A percentile compares a stretch with the other conserved stretches of the same genome.
Evolutionary conservation across 305 asterid species (phyloP).

Genomic region (Solanum chacoense): DNA sequence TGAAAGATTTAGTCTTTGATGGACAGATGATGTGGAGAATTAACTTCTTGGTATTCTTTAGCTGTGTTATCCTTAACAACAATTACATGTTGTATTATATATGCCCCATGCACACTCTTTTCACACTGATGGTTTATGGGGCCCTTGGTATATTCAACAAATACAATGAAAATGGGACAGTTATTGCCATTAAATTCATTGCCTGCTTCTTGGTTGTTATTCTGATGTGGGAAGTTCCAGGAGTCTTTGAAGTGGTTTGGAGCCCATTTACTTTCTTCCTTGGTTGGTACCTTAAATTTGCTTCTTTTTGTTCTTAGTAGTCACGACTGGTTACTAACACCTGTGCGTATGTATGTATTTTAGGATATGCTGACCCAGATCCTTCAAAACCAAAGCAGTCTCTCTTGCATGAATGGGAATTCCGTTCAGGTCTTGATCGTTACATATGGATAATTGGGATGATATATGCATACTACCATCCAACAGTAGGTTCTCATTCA

Average conservation of each 20-base stretch:
- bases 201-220: conserved; percentile 75
- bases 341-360: conserved; percentile 1
- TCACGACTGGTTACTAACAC: neutral
- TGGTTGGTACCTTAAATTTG: conserved; percentile 37
- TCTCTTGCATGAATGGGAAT: conserved; percentile 70
- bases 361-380: conserved; percentile 62
- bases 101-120: conserved; percentile 92
- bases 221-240: conserved; percentile 74
- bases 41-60: conserved; percentile 66
- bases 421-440: conserved; percentile 82
- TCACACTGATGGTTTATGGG: conserved; percentile 82
- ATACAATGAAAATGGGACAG: conserved; percentile 57
- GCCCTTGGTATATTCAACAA: conserved; percentile 73
- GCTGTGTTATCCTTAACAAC: conserved; percentile 68
- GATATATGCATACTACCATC: conserved; percentile 85
- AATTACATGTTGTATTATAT: conserved; percentile 62
- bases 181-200: conserved; percentile 54
- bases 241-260: conserved; percentile 71
- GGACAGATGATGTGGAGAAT: conserved; percentile 94
- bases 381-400: conserved; percentile 45
- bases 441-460: conserved; percentile 90
- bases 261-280: conserved; percentile 72
- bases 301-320: neutral
- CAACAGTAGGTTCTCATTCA: conserved; percentile 41
- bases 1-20: conserved; percentile 12